These are phyloP conservation scores for Calonectria crousiana DNA, from an alignment of 2,329 filamentous ascomycete genomes.

Conservation along the genomic window DNA sequence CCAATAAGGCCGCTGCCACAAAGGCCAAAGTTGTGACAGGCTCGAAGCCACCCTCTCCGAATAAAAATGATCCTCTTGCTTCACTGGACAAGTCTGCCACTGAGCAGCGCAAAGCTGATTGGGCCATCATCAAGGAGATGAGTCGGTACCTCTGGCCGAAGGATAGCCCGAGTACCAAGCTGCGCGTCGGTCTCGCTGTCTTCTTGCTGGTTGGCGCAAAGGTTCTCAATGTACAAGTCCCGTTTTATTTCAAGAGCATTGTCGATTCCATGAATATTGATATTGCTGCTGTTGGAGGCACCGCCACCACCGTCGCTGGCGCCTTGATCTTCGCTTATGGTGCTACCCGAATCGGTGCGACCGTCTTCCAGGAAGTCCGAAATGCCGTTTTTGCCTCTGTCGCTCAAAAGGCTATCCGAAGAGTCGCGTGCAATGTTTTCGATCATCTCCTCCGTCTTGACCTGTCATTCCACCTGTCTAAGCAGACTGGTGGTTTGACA, in stretches of 20 bases:
- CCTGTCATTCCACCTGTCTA: constrained; percentile 91
- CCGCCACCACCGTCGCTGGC: constrained; percentile 88
- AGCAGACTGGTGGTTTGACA: constrained; percentile 94
- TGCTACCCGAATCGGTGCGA: constrained; percentile 86
- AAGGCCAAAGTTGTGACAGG: constrained; percentile 36
- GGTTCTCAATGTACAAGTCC: constrained; percentile 96
- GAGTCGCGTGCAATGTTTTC: constrained; percentile 92
- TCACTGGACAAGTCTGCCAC: constrained; percentile 68
- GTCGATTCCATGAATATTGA: constrained; percentile 99
- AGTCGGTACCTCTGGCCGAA: constrained; percentile 96
- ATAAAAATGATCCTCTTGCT: constrained; percentile 49
- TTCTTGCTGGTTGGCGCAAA: constrained; percentile 89
- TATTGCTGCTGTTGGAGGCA: constrained; percentile 86
- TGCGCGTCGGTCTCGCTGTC: constrained; percentile 88
- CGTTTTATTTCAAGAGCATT: constrained; percentile 99
- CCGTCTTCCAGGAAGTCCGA: constrained; percentile 90
- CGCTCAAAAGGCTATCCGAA: constrained; percentile 94
- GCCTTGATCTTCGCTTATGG: constrained; percentile 96
- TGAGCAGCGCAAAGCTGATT: constrained; percentile 95
- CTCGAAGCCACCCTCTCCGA: constrained; percentile 34
- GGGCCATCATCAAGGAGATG: constrained; percentile 99
- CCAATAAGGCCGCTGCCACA: constrained; percentile 32
- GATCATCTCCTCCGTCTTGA: constrained; percentile 90
- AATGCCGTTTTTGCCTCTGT: constrained; percentile 98
- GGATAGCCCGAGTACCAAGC: constrained; percentile 77